phyloP scores from a whole-genome alignment of 2,329 filamentous ascomycete genomes.

The Alternaria viburni region DNA sequence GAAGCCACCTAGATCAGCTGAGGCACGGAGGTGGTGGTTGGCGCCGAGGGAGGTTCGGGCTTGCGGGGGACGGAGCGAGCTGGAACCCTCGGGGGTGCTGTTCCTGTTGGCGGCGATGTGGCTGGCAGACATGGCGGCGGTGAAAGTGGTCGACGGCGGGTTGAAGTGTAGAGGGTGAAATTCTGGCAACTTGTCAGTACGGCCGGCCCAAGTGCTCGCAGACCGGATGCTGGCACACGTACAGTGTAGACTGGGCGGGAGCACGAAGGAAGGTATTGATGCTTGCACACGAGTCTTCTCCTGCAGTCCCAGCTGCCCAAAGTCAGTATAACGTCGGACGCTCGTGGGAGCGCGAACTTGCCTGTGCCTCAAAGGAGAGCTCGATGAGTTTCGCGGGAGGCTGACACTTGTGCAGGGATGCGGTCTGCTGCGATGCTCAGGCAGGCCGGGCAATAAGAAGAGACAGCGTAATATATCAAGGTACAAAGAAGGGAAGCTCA shows the following conservation, averaged over 20 bases:
- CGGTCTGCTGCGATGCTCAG: constrained; percentile 12
- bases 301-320: constrained; percentile 35
- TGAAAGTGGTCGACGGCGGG: neutral
- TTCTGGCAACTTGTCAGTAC: constrained; percentile 10
- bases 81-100: constrained; percentile 92
- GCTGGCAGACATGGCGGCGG: constrained; percentile 53
- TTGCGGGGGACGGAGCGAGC: constrained; percentile 80
- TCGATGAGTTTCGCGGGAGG: constrained; percentile 15
- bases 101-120: constrained; percentile 77
- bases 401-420: constrained; percentile 22
- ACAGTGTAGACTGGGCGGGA: constrained; percentile 12
- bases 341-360: neutral
- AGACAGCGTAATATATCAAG: constrained; percentile 28
- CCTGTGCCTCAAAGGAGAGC: constrained; percentile 38
- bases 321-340: neutral
- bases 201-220: neutral
- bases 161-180: constrained; percentile 1
- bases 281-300: constrained; percentile 26
- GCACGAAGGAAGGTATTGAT: constrained; percentile 4
- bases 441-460: constrained; percentile 26
- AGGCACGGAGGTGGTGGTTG: constrained; percentile 87
- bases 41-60: constrained; percentile 77
- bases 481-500: constrained; percentile 30
- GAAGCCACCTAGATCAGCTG: constrained; percentile 92
- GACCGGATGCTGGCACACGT: neutral